These are phyloP conservation scores for Metarhizium humberi DNA, from an alignment of 2,329 filamentous ascomycete species.

Conservation along the genomic window DNA sequence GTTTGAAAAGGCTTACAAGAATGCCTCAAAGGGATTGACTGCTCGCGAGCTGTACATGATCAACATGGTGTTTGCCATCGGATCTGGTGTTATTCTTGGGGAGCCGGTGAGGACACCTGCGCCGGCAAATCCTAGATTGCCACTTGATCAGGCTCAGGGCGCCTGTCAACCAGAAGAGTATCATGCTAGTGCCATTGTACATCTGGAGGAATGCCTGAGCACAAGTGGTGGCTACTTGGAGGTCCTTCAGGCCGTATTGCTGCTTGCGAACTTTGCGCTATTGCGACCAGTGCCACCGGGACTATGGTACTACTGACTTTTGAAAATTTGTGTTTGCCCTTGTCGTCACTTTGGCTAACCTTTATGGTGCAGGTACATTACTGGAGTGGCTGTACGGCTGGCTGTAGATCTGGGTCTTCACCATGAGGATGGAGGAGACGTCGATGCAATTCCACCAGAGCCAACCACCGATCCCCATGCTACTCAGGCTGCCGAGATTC, in stretches of 20 bases:
- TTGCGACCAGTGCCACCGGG: slow-evolving; percentile 86
- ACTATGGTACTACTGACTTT: slow-evolving; percentile 52
- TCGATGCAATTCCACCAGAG: slow-evolving; percentile 45
- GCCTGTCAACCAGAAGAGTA: slow-evolving; percentile 85
- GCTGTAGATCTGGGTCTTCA: slow-evolving; percentile 89
- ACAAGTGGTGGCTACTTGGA: slow-evolving; percentile 83
- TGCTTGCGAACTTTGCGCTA: slow-evolving; percentile 85
- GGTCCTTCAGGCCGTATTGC: slow-evolving; percentile 84
- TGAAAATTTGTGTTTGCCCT: background rate
- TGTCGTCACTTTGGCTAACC: background rate
- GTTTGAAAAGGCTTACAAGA: slow-evolving; percentile 72
- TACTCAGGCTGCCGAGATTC: slow-evolving; percentile 10
- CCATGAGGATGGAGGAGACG: slow-evolving; percentile 73
- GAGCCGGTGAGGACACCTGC: slow-evolving; percentile 43
- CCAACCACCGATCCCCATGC: slow-evolving; percentile 23
- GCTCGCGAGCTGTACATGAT: slow-evolving; percentile 84
- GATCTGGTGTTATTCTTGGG: slow-evolving; percentile 81
- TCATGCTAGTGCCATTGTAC: slow-evolving; percentile 86
- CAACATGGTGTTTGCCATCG: slow-evolving; percentile 96
- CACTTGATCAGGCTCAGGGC: slow-evolving; percentile 19
- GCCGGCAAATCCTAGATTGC: slow-evolving; percentile 19
- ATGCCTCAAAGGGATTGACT: slow-evolving; percentile 56
- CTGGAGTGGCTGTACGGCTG: slow-evolving; percentile 82
- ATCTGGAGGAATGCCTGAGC: slow-evolving; percentile 79
- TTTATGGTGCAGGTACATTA: slow-evolving; percentile 58